Evolutionary conservation across 805 yeast species (phyloP).

Genomic region (Teunomyces lycoperdinae): DNA sequence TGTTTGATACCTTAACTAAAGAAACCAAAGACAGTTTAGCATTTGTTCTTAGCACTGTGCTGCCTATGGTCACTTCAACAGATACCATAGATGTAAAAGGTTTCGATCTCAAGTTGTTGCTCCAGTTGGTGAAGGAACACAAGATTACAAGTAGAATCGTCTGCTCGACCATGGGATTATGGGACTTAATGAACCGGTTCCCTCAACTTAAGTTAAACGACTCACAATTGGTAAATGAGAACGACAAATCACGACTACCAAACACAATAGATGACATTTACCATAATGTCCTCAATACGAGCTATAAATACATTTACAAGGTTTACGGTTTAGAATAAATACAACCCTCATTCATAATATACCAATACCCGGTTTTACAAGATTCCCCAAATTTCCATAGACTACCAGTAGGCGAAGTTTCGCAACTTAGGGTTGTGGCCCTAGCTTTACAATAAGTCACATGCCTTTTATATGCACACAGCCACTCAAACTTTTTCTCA

Average conservation of each 20-base stretch:
- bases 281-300: slow-evolving; percentile 14
- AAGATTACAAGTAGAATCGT: slow-evolving; percentile 28
- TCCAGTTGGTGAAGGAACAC: slow-evolving; percentile 14
- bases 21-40: slow-evolving; percentile 9
- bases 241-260: neutral
- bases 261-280: slow-evolving; percentile 13
- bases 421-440: slow-evolving; percentile 5
- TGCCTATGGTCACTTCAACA: slow-evolving; percentile 10
- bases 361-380: too few species aligned
- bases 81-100: slow-evolving; percentile 5
- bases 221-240: neutral
- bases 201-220: neutral
- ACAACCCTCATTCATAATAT: too few species aligned
- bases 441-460: neutral
- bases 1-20: slow-evolving; percentile 6
- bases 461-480: neutral
- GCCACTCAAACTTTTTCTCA: neutral
- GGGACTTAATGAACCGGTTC: slow-evolving; percentile 28
- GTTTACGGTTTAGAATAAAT: slow-evolving; percentile 34
- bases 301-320: slow-evolving; percentile 29
- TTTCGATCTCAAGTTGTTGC: slow-evolving; percentile 13
- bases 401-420: neutral
- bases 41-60: slow-evolving; percentile 12
- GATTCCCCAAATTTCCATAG: neutral
- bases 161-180: slow-evolving; percentile 33